A percentile compares a stretch with the other conserved stretches of the same genome.
Evolutionary conservation across 352 stramenopile species (phyloP).

Genomic region (Globisporangium nagaii): DNA sequence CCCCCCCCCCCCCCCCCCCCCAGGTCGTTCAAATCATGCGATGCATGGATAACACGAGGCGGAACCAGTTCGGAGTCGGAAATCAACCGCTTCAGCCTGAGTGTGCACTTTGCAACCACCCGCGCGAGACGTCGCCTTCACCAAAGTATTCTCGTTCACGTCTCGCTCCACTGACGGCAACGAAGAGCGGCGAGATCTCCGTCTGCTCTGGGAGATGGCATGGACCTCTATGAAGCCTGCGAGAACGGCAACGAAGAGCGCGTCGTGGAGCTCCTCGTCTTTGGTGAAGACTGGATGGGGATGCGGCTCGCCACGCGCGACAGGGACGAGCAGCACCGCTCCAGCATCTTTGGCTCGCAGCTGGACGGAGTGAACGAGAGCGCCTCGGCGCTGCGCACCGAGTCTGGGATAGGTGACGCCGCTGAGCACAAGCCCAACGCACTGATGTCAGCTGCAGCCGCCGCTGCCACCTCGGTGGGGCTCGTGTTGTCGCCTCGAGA

Average conservation of each 20-base stretch:
- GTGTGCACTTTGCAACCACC: too few relatives aligned
- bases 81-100: too few relatives aligned
- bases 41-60: too few relatives aligned
- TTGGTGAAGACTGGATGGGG: constrained; percentile 19
- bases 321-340: not conserved
- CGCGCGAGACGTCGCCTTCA: too few relatives aligned
- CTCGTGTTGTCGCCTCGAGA: constrained; percentile 9
- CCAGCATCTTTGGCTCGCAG: constrained; percentile 2
- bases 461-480: not conserved
- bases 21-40: too few relatives aligned
- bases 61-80: too few relatives aligned
- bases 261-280: constrained; percentile 67
- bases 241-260: constrained; percentile 84
- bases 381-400: not conserved
- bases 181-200: not conserved
- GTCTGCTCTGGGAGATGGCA: constrained; percentile 12
- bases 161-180: not conserved
- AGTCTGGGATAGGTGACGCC: not conserved
- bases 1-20: too few relatives aligned
- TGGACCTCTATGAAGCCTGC: constrained; percentile 77
- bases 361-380: constrained; percentile 1
- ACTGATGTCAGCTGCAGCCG: not conserved
- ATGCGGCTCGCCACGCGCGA: not conserved
- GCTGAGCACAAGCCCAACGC: not conserved
- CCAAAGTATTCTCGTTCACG: too few relatives aligned